phyloP scores from a whole-genome alignment of 192 early-diverging fungal genomes.

The Phlyctochytrium bullatum region DNA sequence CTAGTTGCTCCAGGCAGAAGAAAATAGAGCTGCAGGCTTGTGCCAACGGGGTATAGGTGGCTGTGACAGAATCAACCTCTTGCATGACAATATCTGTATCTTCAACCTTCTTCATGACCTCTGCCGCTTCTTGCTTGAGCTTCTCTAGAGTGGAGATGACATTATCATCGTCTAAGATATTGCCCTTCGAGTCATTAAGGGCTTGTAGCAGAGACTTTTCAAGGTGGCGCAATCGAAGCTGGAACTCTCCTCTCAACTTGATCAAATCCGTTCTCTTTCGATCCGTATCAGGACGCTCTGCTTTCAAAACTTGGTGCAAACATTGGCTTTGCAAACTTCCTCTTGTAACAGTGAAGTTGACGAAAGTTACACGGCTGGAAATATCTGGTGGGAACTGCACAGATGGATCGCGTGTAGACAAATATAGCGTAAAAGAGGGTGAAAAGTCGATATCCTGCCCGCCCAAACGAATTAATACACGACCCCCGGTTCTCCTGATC shows the following conservation, averaged over 20 bases:
- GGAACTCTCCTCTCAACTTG: slow-evolving; percentile 96
- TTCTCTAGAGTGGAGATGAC: slow-evolving; percentile 93
- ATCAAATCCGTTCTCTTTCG: slow-evolving; percentile 86
- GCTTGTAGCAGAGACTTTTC: slow-evolving; percentile 93
- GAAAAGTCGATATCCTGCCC: slow-evolving; percentile 99
- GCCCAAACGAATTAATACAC: slow-evolving; percentile 93
- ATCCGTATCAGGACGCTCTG: slow-evolving; percentile 95
- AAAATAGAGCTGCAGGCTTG: slow-evolving; percentile 88
- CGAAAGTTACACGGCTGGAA: slow-evolving; percentile 95
- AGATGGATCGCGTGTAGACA: slow-evolving; percentile 92
- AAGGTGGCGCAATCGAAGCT: slow-evolving; percentile 84
- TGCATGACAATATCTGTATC: slow-evolving; percentile 93
- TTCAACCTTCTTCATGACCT: slow-evolving; percentile 86
- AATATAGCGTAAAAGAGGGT: slow-evolving; percentile 90
- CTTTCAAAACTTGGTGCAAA: slow-evolving; percentile 90
- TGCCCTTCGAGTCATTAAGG: slow-evolving; percentile 91
- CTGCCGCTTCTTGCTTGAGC: slow-evolving; percentile 93
- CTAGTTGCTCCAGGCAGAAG: slow-evolving; percentile 96
- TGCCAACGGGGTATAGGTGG: slow-evolving; percentile 87
- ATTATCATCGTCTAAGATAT: slow-evolving; percentile 95
- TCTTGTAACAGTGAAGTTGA: slow-evolving; percentile 98
- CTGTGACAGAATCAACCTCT: slow-evolving; percentile 92
- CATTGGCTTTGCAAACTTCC: slow-evolving; percentile 97
- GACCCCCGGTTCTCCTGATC: slow-evolving; percentile 91
- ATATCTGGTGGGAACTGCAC: slow-evolving; percentile 95